Conservation (phyloP, 768 basidiomycete species). For the Boletus rufocinnamomeus region DNA sequence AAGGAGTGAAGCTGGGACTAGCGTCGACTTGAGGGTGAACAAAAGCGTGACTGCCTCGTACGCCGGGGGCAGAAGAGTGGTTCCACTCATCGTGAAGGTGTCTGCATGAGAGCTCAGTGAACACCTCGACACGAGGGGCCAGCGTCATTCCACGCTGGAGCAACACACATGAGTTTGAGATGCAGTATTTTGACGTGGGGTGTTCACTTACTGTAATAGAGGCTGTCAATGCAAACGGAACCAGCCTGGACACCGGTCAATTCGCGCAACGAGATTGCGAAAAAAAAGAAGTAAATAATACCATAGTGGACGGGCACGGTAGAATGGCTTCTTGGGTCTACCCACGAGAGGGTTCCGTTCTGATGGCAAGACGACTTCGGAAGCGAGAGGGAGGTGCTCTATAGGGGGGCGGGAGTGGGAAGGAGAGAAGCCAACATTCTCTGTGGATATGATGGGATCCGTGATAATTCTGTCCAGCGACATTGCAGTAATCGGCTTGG, state of each 20-base stretch:
- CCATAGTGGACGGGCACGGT: slow-evolving; percentile 52
- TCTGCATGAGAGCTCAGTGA: slow-evolving; percentile 74
- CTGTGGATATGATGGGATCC: slow-evolving; percentile 38
- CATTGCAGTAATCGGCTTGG: slow-evolving; percentile 18
- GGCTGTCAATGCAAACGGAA: slow-evolving; percentile 66
- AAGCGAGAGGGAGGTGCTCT: slow-evolving; percentile 19
- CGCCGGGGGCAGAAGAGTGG: slow-evolving; percentile 23
- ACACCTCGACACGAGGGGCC: slow-evolving; percentile 78
- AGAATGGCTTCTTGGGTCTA: slow-evolving; percentile 46
- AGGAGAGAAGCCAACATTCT: slow-evolving; percentile 34
- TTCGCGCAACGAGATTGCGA: not conserved
- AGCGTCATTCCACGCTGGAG: slow-evolving; percentile 75
- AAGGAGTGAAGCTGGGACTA: slow-evolving; percentile 10
- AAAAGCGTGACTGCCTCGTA: not conserved
- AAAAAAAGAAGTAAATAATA: slow-evolving; percentile 27
- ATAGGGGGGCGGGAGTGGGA: slow-evolving; percentile 19
- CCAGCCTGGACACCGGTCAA: slow-evolving; percentile 51
- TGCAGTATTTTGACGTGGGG: not conserved
- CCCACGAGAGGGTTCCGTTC: slow-evolving; percentile 39
- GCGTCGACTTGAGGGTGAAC: slow-evolving; percentile 8
- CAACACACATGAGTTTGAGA: slow-evolving; percentile 12
- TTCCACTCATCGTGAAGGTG: slow-evolving; percentile 51
- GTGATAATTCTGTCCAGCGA: slow-evolving; percentile 34
- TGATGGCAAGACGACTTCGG: slow-evolving; percentile 21
- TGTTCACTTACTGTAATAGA: slow-evolving; percentile 61